phyloP scores from a whole-genome alignment of 768 basidiomycete species.

The Boletus rubroflammeus region DNA sequence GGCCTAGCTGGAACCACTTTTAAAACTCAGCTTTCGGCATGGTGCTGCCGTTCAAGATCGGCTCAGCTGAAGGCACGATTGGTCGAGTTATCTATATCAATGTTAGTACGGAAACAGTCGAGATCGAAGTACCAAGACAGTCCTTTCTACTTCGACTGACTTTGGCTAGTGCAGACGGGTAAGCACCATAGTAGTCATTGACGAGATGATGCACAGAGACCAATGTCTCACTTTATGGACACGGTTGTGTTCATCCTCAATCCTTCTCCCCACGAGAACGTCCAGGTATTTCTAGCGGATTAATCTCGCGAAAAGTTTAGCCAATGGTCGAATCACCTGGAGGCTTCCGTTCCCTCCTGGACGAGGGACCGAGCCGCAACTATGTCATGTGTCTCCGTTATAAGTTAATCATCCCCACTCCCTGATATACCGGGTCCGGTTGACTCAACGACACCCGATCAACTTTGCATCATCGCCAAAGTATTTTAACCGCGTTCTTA shows the following conservation, averaged over 20 bases:
- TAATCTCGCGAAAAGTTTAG: background rate
- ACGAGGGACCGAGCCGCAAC: background rate
- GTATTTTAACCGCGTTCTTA: background rate
- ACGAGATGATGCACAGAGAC: background rate
- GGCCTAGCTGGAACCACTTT: background rate
- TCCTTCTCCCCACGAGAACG: background rate
- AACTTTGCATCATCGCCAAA: background rate
- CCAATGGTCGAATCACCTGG: background rate
- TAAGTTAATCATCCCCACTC: background rate
- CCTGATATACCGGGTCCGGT: background rate
- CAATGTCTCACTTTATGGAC: background rate
- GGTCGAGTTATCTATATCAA: too few species aligned
- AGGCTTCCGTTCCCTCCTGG: background rate
- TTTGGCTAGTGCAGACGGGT: background rate
- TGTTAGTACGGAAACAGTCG: background rate
- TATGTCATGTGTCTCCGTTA: background rate
- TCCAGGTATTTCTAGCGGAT: background rate
- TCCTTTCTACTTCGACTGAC: background rate
- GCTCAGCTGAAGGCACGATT: background rate
- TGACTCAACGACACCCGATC: background rate
- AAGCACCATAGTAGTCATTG: background rate
- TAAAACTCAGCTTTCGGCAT: background rate
- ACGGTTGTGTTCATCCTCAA: background rate
- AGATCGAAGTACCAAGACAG: background rate
- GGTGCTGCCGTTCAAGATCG: background rate